Base-by-base conservation (phyloP, 2,329 filamentous ascomycete genomes). In the Fusarium buharicum region DNA sequence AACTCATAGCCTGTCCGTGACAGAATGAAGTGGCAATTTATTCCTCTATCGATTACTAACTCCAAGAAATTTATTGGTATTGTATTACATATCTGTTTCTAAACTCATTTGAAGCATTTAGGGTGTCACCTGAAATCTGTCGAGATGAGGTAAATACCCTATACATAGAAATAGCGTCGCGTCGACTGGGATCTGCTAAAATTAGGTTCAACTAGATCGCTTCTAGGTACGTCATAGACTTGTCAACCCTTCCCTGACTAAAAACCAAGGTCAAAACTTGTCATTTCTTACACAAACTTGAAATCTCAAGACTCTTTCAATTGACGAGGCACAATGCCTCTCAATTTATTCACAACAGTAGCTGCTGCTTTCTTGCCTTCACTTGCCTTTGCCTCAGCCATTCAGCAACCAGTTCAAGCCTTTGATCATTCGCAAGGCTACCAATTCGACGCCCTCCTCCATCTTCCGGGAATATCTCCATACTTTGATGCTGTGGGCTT, bases 401-500 rank as follows among this genome's bases (percentile, higher is more conserved):
- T 56, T 14, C 66, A 69, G 18, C 66, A 57, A 2, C 66, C 66
- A 11, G 50, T 68, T 20, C 20, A 58, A 9, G 14, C 30, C 14
- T 58, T 57, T 10, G 66, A 69, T 27, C 66, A 69, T 22, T 58
- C 50, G 3, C 66, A 69, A 17, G 66, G 66, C 31, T 69, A 69
- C 10, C 58, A 54, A 34, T 69, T 69, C 38, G 66, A 69, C 28
- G 64, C 66, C 5, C 66, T 69, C 12, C 47, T 66, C 1, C 66
- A 69, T 11, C 64, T 69, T 3, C 66, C 66, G 0, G 66, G 66
- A 4, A 69, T 67, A 46, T 69, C 66, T n/a, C 66, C 66, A 2
- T 69, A 69, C 24, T 69, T 69, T 13, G 66, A 69, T 31, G 66
- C 66, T 1, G 61, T 69, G 11, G 66, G 66, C 2, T 69, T 69